Base-by-base conservation (phyloP, 306 rosid genomes). In the Ceratonia siliqua region DNA sequence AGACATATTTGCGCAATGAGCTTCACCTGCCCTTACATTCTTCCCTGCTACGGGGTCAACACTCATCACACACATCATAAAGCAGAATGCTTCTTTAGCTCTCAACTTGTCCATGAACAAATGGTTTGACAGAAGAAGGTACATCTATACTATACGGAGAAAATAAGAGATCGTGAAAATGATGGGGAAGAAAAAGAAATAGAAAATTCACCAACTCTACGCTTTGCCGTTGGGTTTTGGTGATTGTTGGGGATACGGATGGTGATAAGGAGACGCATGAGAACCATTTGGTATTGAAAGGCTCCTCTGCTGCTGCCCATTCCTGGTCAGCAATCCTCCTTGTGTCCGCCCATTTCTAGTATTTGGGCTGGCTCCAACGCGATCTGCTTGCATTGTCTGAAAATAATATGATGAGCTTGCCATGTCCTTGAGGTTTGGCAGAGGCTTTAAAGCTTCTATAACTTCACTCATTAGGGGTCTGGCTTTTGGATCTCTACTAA, bases 401-500 rank as follows among this genome's bases (percentile, higher is more conserved):
- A 93, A 93, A 82, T 86, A 91, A 76, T 91, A 93, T 8, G 98
- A 93, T 55, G 97, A 93, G 83, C 97, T 90, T 43, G 98, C 98
- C 97, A 90, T 93, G 87, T 93, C 98, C 86, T 93, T 93, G 4
- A 93, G 95, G 84, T 85, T 86, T 46, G 93, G 96, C 55, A 91
- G 87, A 22, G 97, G 98, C 83, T 86, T 93, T 66, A 93, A 75
- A 48, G 85, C 96, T 82, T 89, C 97, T 6, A 91, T 90, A 43
- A 91, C 95, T 83, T 91, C 97, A 46, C 91, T 87, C 97, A 91
- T 91, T 5, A 87, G 57, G 30, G 97, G 97, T 48, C 97, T 82
- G 25, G 86, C 79, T 81, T 91, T 91, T 11, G 94, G 92, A 86
- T 91, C 97, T 62, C 95, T 82, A 75, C 85, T 81, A 15, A 91